Base-by-base conservation (phyloP, 192 early-diverging fungal species). In the Radiomyces spectabilis region DNA sequence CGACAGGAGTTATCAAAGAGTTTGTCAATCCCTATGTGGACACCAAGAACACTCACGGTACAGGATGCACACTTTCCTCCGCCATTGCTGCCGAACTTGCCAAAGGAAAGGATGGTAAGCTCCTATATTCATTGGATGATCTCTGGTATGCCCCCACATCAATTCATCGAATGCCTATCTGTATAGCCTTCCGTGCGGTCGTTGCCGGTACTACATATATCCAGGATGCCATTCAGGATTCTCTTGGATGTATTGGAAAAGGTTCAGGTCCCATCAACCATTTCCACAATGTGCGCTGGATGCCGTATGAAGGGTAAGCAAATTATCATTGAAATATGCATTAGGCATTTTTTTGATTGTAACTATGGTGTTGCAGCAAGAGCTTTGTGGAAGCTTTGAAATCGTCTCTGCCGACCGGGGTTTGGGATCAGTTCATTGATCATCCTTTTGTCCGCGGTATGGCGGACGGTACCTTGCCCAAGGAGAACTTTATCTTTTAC, bases 51-150 rank as follows among this genome's bases (percentile, higher is more conserved):
- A 88, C 86, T 0, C 92, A 94, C 67, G 92, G 92, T 0, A 94
- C 92, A 0, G 92, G 92, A 41, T 94, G 92, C 54, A 94, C 92
- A 4, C 63, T 92, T 37, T 85, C 85, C 25, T 76, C 92, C 7
- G 92, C 92, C 1, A 86, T 94, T 55, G 77, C 88, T 15, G 79
- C 85, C 5, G 57, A 77, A 35, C 61, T 94, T 19, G 85, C 85
- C 9, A 72, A 66, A 40, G 83, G 80, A 3, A 27, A 66, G 42
- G 35, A 60, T 31, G 63, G 77, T 84, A 64, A 34, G 51, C 22
- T n/a, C n/a, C n/a, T n/a, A n/a, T n/a, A n/a, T n/a, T n/a, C n/a
- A n/a, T n/a, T n/a, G n/a, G n/a, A n/a, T n/a, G n/a, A n/a, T n/a
- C n/a, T n/a, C n/a, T n/a, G n/a, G n/a, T n/a, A n/a, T n/a, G n/a